Percentiles rank a stretch among this genome's conserved stretches.
These are phyloP conservation scores for Malassezia equina DNA, from an alignment of 1,284 basidiomycete species.

Conservation along the genomic window DNA sequence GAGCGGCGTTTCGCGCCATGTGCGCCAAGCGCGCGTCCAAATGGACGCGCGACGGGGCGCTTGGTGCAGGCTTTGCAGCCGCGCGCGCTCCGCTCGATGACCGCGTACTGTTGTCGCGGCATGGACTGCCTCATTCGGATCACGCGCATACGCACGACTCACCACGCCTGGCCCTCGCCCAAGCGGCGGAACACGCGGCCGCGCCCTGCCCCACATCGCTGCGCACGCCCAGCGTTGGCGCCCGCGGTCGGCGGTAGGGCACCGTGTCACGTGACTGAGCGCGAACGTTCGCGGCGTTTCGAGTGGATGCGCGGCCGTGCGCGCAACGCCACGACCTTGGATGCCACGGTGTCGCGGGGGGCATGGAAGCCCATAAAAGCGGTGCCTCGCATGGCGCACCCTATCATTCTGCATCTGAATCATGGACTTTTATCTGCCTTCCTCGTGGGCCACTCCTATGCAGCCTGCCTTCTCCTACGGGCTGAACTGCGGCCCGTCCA, in stretches of 20 bases:
- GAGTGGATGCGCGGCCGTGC: not conserved
- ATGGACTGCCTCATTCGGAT: slow-evolving; percentile 35
- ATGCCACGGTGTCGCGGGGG: not conserved
- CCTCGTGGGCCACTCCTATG: not conserved
- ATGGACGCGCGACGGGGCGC: slow-evolving; percentile 1
- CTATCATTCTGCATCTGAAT: not conserved
- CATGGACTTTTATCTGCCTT: slow-evolving; percentile 5
- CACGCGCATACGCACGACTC: slow-evolving; percentile 19
- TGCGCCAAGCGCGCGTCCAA: slow-evolving; percentile 53
- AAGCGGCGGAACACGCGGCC: not conserved
- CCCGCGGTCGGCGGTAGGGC: not conserved
- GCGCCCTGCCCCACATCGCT: not conserved
- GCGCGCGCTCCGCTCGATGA: slow-evolving; percentile 24
- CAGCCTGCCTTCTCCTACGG: not conserved
- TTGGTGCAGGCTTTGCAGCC: slow-evolving; percentile 6
- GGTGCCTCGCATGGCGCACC: not conserved
- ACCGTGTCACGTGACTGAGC: not conserved
- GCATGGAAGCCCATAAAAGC: not conserved
- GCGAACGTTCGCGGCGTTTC: slow-evolving; percentile 6
- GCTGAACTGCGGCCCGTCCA: not conserved
- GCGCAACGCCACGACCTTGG: not conserved
- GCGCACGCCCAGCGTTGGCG: not conserved
- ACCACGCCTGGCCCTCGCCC: not conserved
- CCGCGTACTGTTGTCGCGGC: slow-evolving; percentile 38
- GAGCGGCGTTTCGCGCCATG: slow-evolving; percentile 78